Evolutionary conservation across 1,284 basidiomycete genomes (phyloP), one percentile per base, ranked within the genome.

Genomic region (Porogramme epimiltina): DNA sequence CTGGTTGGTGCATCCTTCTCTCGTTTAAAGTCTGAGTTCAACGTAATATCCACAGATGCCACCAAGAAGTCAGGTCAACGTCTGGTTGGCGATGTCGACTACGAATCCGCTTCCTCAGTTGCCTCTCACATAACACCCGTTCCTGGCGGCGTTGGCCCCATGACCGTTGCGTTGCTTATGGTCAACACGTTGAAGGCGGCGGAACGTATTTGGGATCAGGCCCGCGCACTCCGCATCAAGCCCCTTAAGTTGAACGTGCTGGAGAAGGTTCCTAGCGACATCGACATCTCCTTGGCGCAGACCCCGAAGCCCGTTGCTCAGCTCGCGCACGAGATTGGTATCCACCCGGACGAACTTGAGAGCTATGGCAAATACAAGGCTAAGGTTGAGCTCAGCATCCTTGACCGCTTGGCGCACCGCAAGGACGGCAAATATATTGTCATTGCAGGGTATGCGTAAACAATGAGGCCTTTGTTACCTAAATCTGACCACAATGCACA

Each of bases 151-250:
- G 97, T 99, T 49, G 97, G 97, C 20, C 97, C 97, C 25, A 98
- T 98, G 96, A 99, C 97, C 9, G 97, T 99, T 55, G 97, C 97
- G 38, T 84, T 98, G 80, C 87, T 99, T 61, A 98, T 99, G 96
- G 83, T 88, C 67, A 99, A 99, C 75, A 96, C 96, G 0, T 77
- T 95, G 59, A 76, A 80, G 58, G 90, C 93, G 48, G 95, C 96
- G 26, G 84, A 93, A 70, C 85, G 91, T 55, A 76, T 87, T 47
- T 94, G 88, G 80, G 81, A 90, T 61, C 75, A 82, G 45, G 72
- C 79, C 36, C 83, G 87, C 45, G 69, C 78, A 19, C 80, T 85
- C 54, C 87, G 81, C 60, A 73, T 97, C 68, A 88, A 81, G 61
- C 93, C 93, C 9, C 82, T 98, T 58, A 83, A 83, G 49, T 81